phyloP scores from a whole-genome alignment of 2,329 filamentous ascomycete genomes.

The Alternaria ethzedia region DNA sequence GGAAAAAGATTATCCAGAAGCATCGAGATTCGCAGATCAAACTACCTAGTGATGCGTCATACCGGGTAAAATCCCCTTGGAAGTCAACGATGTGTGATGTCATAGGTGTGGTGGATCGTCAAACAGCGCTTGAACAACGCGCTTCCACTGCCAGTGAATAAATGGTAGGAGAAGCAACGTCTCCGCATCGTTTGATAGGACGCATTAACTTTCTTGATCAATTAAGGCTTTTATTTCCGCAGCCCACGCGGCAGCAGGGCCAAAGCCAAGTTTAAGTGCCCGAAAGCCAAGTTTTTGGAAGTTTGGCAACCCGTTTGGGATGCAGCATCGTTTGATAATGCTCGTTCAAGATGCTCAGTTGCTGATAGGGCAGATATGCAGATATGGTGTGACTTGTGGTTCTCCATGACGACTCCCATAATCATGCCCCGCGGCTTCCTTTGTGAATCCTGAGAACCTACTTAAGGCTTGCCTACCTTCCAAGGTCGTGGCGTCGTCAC shows the following conservation, averaged over 20 bases:
- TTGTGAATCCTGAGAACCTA: background rate
- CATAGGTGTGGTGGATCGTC: background rate
- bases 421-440: background rate
- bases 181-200: background rate
- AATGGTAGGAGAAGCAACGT: background rate
- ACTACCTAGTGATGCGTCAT: background rate
- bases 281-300: conserved; percentile 18
- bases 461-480: background rate
- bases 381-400: background rate
- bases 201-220: background rate
- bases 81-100: background rate
- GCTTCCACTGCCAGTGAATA: background rate
- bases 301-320: background rate
- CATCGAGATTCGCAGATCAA: conserved; percentile 1
- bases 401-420: background rate
- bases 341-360: background rate
- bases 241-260: background rate
- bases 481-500: background rate
- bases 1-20: background rate
- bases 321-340: background rate
- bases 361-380: background rate
- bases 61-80: background rate
- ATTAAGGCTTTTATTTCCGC: background rate
- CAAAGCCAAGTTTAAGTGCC: conserved; percentile 15
- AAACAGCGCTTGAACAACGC: background rate